Percentiles rank a stretch among this genome's conserved stretches.
Conservation (phyloP, 345 rosid genomes). For the Gynandropsis gynandra region DNA sequence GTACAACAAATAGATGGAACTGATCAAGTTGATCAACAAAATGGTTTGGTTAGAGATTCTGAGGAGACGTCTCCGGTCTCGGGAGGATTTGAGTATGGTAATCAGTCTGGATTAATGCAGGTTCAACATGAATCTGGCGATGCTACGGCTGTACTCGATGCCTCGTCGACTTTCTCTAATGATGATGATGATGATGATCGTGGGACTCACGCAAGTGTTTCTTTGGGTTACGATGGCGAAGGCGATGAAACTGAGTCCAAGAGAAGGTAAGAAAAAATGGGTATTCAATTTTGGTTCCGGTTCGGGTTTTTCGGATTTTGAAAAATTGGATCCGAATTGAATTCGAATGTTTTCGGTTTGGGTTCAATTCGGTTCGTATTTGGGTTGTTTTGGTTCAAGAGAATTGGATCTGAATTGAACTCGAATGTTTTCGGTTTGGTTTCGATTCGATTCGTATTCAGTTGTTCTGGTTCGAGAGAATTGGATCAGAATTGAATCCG, state of each 20-base stretch:
- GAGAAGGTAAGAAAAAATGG: conserved; percentile 50
- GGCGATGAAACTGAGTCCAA: conserved; percentile 85
- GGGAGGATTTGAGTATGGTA: conserved; percentile 42
- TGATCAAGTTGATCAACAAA: conserved; percentile 43
- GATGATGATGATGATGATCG: conserved; percentile 84
- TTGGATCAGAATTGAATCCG: no score
- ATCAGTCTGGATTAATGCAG: conserved; percentile 37
- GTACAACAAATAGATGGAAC: conserved; percentile 41
- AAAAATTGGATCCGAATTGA: no score
- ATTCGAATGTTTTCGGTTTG: no score
- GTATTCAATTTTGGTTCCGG: no score
- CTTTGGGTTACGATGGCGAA: conserved; percentile 56
- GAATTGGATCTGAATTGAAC: no score
- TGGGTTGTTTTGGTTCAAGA: no score
- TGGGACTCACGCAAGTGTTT: conserved; percentile 59
- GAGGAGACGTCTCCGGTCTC: conserved; percentile 69
- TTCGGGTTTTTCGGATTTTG: no score
- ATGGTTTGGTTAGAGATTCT: conserved; percentile 37
- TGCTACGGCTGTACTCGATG: conserved; percentile 44
- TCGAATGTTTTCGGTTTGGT: no score
- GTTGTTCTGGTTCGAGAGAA: no score
- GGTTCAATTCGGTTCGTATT: no score
- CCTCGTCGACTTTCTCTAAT: conserved; percentile 59
- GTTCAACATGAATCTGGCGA: conserved; percentile 52
- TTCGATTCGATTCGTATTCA: no score